Evolutionary conservation across 2,329 filamentous ascomycete genomes (phyloP), one percentile per base, ranked within the genome.

Genomic region (Botrytis tulipae): DNA sequence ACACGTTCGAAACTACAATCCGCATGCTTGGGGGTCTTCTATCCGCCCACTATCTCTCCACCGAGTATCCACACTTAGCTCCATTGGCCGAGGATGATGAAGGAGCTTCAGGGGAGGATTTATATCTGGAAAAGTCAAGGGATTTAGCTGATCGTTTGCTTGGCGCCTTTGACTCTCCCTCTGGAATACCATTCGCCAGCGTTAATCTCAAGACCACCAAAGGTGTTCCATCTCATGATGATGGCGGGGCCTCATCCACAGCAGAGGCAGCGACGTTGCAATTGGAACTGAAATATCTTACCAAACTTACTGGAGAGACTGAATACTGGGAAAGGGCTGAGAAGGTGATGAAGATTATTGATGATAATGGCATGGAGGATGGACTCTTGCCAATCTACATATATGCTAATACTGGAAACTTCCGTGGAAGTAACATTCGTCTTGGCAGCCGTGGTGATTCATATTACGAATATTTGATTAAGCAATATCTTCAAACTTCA

Each of bases 381-480:
- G 95, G 95, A 0, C 88, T 99, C 29, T 87, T 98, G 5, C 96
- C 95, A 48, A 98, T 98, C 79, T 98, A 92, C 83, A 92, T 99
- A 77, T 91, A 94, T 81, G 90, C 96, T 6, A 88, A 90, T 42
- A 90, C 85, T 20, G 96, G 96, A 73, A 84, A 89, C 71, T 99
- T 98, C 83, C 88, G 89, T 69, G 94, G 93, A 32, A 84, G 90
- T 32, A 97, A 98, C 80, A 95, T 99, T 79, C 92, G 96, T 29
- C 87, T 98, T 35, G 96, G 96, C 57, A 98, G 94, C 81, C 90
- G 96, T 75, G 96, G 96, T 63, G 96, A 99, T 84, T 98, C 95
- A 66, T 99, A 98, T 84, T 99, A 99, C 83, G 94, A 99, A 84
- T 99, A 99, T 82, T 89, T 99, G 69, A 97, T 98, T 85, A 99